Evolutionary conservation across 208 protist genomes (phyloP), one percentile per base, ranked within the genome.

Genomic region (Trypanosoma mega): DNA sequence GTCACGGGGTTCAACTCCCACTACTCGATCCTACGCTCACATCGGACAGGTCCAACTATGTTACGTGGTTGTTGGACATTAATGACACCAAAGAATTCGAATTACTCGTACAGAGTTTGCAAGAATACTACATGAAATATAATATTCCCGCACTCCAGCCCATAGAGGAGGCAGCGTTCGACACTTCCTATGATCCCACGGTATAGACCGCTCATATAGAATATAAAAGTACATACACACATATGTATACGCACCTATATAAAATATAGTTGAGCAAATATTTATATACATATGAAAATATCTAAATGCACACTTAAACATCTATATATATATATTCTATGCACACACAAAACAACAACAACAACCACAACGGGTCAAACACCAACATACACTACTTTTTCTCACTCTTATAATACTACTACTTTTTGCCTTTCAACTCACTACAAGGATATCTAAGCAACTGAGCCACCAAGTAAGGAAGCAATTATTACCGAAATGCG

Each of bases 141-240:
- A 72, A 78, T 16, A 33, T 85, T 4, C 74, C 80, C 6, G 31
- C 52, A 3, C 79, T 74, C 41, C 70, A 77, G 29, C 47, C 37
- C 23, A 67, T 93, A 9, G 82, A 90, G 20, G 62, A 52, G 11
- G 63, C 27, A 3, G 69, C 69, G 43, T 93, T 90, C 61, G 72
- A 86, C 45, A 34, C 71, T 8, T 55, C 80, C 26, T 81, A 86
- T 47, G 50, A 74, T 6, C 73, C 79, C 2, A 37, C 59, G 6
- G 47, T 33, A 0, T 51, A 33, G 0, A 27, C 12, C 16, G 39
- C 30, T 8, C 14, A 9, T 34, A 49, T 57, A 61, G 51, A 62
- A 24, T 29, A 26, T 49, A 52, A 51, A 64, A 54, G 6, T 44
- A 44, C 6, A 39, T 6, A 39, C 34, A 39, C 6, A 12, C 34